A percentile compares a stretch with the other conserved stretches of the same genome.
Conservation (phyloP, 345 rosid species). For the Sonneratia alba region DNA sequence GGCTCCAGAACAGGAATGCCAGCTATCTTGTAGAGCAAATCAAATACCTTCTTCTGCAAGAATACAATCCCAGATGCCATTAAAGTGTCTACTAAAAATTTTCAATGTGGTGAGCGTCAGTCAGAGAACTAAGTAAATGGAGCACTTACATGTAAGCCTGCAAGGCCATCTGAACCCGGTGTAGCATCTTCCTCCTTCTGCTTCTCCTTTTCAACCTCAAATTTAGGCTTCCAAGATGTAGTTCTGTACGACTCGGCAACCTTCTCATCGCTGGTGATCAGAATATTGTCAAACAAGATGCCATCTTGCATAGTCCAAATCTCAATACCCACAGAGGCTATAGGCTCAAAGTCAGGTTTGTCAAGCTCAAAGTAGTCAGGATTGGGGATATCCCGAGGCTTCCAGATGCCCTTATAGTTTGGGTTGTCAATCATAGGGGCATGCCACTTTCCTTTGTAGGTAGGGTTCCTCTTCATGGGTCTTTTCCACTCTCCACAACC, state of each 20-base stretch:
- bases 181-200: constrained; percentile 35
- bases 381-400: constrained; percentile 41
- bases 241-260: constrained; percentile 27
- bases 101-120: background rate
- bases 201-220: constrained; percentile 36
- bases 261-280: constrained; percentile 39
- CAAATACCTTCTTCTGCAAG: constrained; percentile 20
- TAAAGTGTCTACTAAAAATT: background rate
- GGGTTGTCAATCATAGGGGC: constrained; percentile 50
- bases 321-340: constrained; percentile 52
- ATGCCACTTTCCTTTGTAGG: constrained; percentile 48
- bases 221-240: constrained; percentile 41
- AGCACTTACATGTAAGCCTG: constrained; percentile 28
- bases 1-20: constrained; percentile 15
- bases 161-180: constrained; percentile 23
- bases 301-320: constrained; percentile 69
- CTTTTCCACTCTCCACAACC: constrained; percentile 59
- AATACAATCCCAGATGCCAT: background rate
- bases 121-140: background rate
- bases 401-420: constrained; percentile 47
- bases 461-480: constrained; percentile 45
- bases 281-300: constrained; percentile 37
- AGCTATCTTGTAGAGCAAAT: constrained; percentile 22
- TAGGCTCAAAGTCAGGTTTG: constrained; percentile 41
- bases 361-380: constrained; percentile 41